Evolutionary conservation across 2,329 filamentous ascomycete species (phyloP).

Genomic region (Cercospora berteroae): DNA sequence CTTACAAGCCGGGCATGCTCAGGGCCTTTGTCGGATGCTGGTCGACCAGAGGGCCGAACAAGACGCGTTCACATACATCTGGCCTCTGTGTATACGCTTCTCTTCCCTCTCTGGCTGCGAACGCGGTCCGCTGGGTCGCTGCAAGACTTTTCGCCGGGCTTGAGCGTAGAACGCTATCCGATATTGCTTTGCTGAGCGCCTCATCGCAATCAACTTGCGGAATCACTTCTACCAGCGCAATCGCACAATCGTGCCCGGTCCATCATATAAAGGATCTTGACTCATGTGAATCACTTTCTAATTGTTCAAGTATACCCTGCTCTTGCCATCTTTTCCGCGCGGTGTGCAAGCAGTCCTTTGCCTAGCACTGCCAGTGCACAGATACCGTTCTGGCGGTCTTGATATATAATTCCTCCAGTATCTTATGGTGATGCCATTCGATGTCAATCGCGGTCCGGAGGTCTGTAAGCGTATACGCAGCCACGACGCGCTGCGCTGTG

Average conservation of each 20-base stretch:
- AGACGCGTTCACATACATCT: not conserved
- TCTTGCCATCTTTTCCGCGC: not conserved
- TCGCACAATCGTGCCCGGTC: not conserved
- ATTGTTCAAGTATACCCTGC: not conserved
- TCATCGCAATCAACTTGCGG: not conserved
- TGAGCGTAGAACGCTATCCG: not conserved
- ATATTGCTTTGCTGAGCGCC: not conserved
- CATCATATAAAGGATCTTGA: not conserved
- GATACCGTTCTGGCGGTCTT: not conserved
- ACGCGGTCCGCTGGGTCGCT: not conserved
- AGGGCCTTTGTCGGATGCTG: not conserved
- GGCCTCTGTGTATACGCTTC: not conserved
- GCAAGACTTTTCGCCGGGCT: not conserved
- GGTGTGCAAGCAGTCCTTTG: not conserved
- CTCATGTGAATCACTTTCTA: not conserved
- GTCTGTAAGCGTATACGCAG: not conserved
- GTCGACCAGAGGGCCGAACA: not conserved
- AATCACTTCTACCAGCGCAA: not conserved
- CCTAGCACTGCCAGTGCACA: not conserved
- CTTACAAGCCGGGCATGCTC: not conserved
- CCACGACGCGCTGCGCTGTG: not conserved
- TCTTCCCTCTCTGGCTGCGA: not conserved
- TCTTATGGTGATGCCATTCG: not conserved
- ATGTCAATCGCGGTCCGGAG: not conserved
- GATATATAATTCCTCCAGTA: not conserved